Percentiles rank a stretch among this genome's conserved stretches.
Conservation (phyloP, 352 stramenopile genomes). For the Globisporangium middletonii region DNA sequence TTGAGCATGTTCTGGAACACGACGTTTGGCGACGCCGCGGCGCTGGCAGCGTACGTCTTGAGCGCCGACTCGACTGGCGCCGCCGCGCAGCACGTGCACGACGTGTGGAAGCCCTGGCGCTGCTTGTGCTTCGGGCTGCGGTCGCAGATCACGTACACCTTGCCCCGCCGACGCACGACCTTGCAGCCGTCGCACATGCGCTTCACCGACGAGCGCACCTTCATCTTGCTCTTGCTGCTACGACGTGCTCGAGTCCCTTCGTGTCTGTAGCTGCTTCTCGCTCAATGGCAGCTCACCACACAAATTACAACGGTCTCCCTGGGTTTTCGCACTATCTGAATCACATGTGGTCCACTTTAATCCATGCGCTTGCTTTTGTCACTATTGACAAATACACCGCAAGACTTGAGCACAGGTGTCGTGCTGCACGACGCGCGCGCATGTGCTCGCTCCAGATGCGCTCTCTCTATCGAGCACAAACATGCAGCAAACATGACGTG, state of each 20-base stretch:
- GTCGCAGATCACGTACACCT: conserved; percentile 90
- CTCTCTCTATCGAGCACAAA: too few relatives aligned
- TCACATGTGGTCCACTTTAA: too few relatives aligned
- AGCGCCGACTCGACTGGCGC: conserved; percentile 17
- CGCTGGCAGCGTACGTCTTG: conserved; percentile 10
- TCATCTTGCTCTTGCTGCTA: conserved; percentile 54
- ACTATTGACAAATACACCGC: too few relatives aligned
- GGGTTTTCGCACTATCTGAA: too few relatives aligned
- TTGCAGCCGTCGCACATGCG: conserved; percentile 91
- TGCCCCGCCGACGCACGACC: conserved; percentile 78
- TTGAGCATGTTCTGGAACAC: conserved; percentile 91
- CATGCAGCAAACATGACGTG: too few relatives aligned
- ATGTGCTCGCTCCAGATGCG: too few relatives aligned
- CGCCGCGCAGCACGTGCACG: conserved; percentile 34
- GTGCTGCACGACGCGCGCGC: too few relatives aligned
- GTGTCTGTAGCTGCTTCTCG: conserved; percentile 6
- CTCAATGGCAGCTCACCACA: conserved; percentile 4
- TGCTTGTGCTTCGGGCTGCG: conserved; percentile 92
- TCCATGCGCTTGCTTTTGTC: too few relatives aligned
- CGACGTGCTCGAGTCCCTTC: conserved; percentile 10
- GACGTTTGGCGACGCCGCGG: conserved; percentile 81
- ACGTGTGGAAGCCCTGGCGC: conserved; percentile 89
- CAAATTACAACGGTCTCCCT: neutral
- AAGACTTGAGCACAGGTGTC: too few relatives aligned
- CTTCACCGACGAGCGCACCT: conserved; percentile 89